These are phyloP conservation scores for Paxillus ammoniavirescens DNA, from an alignment of 768 basidiomycete genomes.

Conservation along the genomic window DNA sequence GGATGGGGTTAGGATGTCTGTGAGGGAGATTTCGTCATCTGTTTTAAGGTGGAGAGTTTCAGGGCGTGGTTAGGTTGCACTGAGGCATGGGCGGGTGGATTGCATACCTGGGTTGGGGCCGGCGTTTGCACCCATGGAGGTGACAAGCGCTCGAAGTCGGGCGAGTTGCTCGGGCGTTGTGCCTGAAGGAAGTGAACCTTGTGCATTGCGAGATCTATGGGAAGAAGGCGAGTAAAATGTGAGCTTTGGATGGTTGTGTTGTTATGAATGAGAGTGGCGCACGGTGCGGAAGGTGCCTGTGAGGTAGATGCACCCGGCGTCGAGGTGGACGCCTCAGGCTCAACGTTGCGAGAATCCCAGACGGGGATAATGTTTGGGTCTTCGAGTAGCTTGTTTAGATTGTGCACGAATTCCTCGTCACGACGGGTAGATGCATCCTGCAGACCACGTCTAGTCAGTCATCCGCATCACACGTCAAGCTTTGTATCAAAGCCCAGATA, in stretches of 20 bases:
- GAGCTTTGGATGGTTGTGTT: background rate
- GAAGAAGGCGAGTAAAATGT: background rate
- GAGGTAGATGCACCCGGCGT: conserved; percentile 31
- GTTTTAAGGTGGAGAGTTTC: conserved; percentile 3
- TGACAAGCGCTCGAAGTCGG: conserved; percentile 54
- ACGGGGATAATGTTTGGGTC: conserved; percentile 61
- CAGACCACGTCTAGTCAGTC: background rate
- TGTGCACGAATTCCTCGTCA: conserved; percentile 71
- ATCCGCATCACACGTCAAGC: background rate
- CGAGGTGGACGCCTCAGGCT: conserved; percentile 49
- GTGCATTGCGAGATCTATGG: conserved; percentile 9
- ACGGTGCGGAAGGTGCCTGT: conserved; percentile 32
- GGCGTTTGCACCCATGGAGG: conserved; percentile 39
- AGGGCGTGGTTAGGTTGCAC: conserved; percentile 3
- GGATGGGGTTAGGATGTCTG: conserved; percentile 72
- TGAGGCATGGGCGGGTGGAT: background rate
- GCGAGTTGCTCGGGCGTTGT: conserved; percentile 66
- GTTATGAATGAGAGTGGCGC: background rate
- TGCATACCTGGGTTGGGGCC: conserved; percentile 17
- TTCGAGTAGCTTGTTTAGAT: conserved; percentile 67
- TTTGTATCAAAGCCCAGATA: background rate
- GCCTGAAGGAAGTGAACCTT: background rate
- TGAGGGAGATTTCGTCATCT: conserved; percentile 57
- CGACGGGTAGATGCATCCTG: conserved; percentile 67
- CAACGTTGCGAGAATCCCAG: conserved; percentile 48